Evolutionary conservation across 345 rosid genomes (phyloP), one percentile per base, ranked within the genome.

Genomic region (Litchi chinensis): DNA sequence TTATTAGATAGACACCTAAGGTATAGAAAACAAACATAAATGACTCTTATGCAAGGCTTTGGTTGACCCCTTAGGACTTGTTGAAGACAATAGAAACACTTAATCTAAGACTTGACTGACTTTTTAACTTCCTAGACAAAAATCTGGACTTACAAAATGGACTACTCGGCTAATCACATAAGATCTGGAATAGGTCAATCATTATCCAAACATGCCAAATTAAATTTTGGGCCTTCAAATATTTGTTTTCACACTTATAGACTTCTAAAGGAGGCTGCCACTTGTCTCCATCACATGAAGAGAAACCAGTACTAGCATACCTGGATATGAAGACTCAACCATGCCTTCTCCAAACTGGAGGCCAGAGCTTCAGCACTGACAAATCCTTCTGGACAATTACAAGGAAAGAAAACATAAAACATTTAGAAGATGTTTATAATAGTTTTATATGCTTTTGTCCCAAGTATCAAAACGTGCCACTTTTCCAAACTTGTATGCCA

Each of bases 311-410:
- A 75, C 48, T 10, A 24, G 65, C 37, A 59, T 83, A 92, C 98
- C 93, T 93, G 96, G 79, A 92, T 83, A 80, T 92, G 98, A 82
- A 95, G 95, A 79, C 92, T 89, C 83, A 93, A 28, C 92, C 91
- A 91, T 10, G 93, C 98, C 81, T 90, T 89, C 84, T 93, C 96
- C 70, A 95, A 89, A 82, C 82, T 85, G 68, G 95, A 89, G 32
- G 93, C 88, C 22, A 95, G 83, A 74, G 56, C 89, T 85, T 91
- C 94, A 82, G 98, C 90, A 82, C 77, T 54, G 18, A 95, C 77
- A 79, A 80, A 87, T 74, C 98, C 99, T 81, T 89, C 98, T 95
- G 88, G 37, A 32, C 37, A 32, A 32, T 2, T 32, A 32, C 37
- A 32, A 3, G 37, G 37, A 32, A 32, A 32, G 37, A 32, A 32